Evolutionary conservation across 768 basidiomycete genomes (phyloP), one percentile per base, ranked within the genome.

Genomic region (Leucosporidium scottii): DNA sequence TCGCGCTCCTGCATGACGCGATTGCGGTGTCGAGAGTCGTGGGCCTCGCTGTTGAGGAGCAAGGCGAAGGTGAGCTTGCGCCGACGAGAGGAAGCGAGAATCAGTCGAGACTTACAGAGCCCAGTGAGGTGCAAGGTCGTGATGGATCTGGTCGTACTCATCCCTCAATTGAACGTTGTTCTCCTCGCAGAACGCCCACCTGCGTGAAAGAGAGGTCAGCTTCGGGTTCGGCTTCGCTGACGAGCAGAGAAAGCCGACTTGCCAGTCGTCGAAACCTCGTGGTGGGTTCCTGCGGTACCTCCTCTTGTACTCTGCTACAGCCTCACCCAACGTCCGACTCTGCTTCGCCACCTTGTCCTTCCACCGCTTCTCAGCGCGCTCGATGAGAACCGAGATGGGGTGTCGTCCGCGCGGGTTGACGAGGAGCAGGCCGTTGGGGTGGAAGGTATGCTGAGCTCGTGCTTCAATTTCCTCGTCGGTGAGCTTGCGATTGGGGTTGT

Each of bases 251-350:
- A n/a, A 17, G 9, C 57, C 6, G 50, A 48, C 78, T 67, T 75
- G 94, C 93, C 94, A 97, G n/a, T 83, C 80, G 75, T 91, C 93
- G 71, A 98, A 99, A 1, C 93, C 93, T 61, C 83, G 85, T 0
- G 94, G 93, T 12, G 94, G 94, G 39, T 84, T 79, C 30, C 89
- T 84, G 7, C 81, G 80, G 77, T 94, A 92, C 62, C 92, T 82
- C 61, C 83, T 80, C 74, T 81, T 84, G 79, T 99, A 99, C 77
- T 93, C 91, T 23, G 79, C 78, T 0, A 91, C 90, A 0, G 94
- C 94, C 39, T 84, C 84, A 31, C 80, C 79, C 44, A 97, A 81
- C 0, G 90, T 88, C 73, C 82, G 84, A 77, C 90, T 92, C 80
- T 98, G 94, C 59, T 81, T 81, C 3, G 80, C 81, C 23, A 97